Percentiles rank a stretch among this genome's conserved stretches.
Conservation (phyloP, 2,329 filamentous ascomycete species). For the Arthrinium phaeospermum region DNA sequence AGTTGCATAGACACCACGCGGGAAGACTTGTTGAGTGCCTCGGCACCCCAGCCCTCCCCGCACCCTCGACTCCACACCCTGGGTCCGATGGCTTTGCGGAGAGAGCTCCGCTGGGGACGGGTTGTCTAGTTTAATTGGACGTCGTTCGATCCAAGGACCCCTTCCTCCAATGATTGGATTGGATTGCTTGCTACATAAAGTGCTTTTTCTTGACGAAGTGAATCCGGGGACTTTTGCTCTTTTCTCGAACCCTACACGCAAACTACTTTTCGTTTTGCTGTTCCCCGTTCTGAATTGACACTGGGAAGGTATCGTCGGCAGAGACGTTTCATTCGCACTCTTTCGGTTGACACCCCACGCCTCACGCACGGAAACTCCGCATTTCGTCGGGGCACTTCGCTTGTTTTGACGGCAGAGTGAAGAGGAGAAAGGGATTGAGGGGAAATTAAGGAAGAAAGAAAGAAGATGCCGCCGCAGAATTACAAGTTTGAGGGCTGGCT, state of each 20-base stretch:
- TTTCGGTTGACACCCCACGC: too few species aligned
- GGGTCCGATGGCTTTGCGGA: neutral
- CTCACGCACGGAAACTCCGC: neutral
- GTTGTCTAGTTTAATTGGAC: slow-evolving; percentile 3
- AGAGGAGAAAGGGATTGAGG: neutral
- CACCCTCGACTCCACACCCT: neutral
- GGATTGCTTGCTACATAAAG: neutral
- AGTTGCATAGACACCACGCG: neutral
- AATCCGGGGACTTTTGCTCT: neutral
- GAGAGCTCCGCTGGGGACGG: neutral
- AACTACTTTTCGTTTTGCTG: neutral
- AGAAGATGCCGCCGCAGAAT: slow-evolving; percentile 18
- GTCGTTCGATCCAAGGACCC: neutral
- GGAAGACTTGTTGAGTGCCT: neutral
- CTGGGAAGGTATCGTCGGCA: neutral
- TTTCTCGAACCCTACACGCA: neutral
- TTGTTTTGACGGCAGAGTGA: neutral
- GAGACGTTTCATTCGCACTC: too few species aligned
- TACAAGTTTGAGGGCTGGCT: slow-evolving; percentile 26
- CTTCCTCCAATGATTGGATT: neutral
- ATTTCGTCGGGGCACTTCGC: too few species aligned
- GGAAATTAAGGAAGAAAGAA: neutral
- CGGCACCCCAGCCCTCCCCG: slow-evolving; percentile 1
- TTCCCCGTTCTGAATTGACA: neutral
- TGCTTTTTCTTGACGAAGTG: neutral